phyloP scores from a whole-genome alignment of 2,329 filamentous ascomycete genomes.

The Ceratocystis destructans region DNA sequence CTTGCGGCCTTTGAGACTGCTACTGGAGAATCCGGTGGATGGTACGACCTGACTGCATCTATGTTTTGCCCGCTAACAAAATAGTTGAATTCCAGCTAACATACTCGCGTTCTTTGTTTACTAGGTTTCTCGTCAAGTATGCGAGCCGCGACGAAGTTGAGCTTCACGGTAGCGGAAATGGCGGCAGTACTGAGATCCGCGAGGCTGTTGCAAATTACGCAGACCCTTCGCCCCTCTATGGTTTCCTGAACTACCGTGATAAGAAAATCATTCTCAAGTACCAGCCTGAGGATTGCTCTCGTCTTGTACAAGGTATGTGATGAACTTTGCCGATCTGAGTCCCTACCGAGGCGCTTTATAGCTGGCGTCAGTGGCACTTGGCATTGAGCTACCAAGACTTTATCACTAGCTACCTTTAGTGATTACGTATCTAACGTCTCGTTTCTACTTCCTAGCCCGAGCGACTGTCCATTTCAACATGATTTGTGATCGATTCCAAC shows the following conservation, averaged over 20 bases:
- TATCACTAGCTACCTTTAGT: neutral
- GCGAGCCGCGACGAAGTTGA: conserved; percentile 75
- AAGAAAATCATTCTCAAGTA: conserved; percentile 88
- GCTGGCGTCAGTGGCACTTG: neutral
- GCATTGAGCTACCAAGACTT: neutral
- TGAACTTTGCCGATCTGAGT: neutral
- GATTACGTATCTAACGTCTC: neutral
- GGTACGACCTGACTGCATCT: conserved; percentile 46
- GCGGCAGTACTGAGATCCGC: conserved; percentile 73
- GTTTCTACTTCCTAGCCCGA: conserved; percentile 46
- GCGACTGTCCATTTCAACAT: conserved; percentile 60
- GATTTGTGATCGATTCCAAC: conserved; percentile 59
- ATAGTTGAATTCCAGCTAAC: conserved; percentile 7
- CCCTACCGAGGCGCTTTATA: no score
- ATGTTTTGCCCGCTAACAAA: neutral
- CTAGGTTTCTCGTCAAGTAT: conserved; percentile 91
- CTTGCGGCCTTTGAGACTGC: conserved; percentile 74
- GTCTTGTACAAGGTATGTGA: conserved; percentile 72
- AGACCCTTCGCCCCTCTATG: conserved; percentile 79
- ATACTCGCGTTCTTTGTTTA: neutral
- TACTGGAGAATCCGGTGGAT: conserved; percentile 75
- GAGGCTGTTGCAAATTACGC: conserved; percentile 63
- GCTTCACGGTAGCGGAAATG: conserved; percentile 60
- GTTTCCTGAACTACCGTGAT: conserved; percentile 77
- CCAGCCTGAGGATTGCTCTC: conserved; percentile 77